phyloP scores from a whole-genome alignment of 2,329 filamentous ascomycete species.

The Beauveria bassiana region DNA sequence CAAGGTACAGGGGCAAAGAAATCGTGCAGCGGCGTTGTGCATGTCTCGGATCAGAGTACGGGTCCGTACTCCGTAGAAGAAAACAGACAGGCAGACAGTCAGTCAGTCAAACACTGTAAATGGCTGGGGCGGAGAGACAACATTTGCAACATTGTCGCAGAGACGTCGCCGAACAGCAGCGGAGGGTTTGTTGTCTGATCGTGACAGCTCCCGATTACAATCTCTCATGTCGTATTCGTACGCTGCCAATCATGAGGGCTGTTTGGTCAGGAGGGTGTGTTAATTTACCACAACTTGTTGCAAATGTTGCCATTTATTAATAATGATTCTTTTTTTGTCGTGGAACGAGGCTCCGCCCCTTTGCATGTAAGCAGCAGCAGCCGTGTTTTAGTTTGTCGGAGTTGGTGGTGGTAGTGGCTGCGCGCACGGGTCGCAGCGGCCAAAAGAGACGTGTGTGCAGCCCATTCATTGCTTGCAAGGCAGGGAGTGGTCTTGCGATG shows the following conservation, averaged over 20 bases:
- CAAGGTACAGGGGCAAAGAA: too few relatives aligned
- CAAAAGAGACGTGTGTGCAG: too few relatives aligned
- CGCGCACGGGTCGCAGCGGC: not conserved
- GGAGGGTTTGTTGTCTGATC: not conserved
- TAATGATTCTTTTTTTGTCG: not conserved
- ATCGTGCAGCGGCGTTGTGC: not conserved
- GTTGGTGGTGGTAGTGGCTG: not conserved
- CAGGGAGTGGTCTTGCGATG: not conserved
- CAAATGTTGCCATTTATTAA: too few relatives aligned
- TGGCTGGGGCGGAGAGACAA: conserved; percentile 4
- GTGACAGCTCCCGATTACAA: not conserved
- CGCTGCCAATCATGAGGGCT: too few relatives aligned
- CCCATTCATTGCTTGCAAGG: too few relatives aligned
- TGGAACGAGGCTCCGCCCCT: not conserved
- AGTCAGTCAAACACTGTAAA: not conserved
- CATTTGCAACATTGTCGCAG: not conserved
- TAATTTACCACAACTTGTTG: too few relatives aligned
- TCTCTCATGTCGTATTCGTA: too few relatives aligned
- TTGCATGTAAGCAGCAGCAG: not conserved
- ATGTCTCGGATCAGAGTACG: not conserved
- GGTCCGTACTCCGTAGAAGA: too few relatives aligned
- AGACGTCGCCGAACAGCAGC: not conserved
- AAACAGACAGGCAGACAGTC: not conserved
- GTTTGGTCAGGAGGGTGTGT: too few relatives aligned
- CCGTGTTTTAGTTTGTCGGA: not conserved